Evolutionary conservation across 768 basidiomycete species (phyloP), one percentile per base, ranked within the genome.

Genomic region (Candolleomyces efflorescens): DNA sequence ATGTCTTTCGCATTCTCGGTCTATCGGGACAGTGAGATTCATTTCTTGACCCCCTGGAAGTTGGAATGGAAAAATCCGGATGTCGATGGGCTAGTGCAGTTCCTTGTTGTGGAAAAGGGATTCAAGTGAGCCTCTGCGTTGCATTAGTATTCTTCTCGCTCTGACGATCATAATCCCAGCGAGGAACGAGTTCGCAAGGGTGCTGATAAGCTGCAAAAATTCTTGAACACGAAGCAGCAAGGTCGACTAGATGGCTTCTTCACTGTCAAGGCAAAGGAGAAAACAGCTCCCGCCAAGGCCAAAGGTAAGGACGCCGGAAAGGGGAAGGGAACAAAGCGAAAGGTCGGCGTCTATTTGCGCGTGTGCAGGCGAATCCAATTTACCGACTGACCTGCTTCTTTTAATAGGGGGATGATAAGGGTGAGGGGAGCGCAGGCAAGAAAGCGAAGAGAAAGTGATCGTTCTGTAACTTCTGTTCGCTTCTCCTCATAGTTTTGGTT

Each of bases 241-340:
- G 95, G 97, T 9, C 86, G 97, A 10, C 79, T 99, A 13, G 97
- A 98, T 65, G 89, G 94, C 0, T 99, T 99, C 74, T 99, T 99
- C 74, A 84, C 87, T 0, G 83, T 85, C 11, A 85, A 89, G 65
- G 75, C 83, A 5, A 82, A 84, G 55, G 80, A 84, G 43, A 82
- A 77, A 38, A 65, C 68, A 2, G 58, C 65, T 11, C 52, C 64
- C n/a, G 48, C 58, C 3, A 69, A 70, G 58, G 65, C 59, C 27
- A 71, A 67, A 55, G 62, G 51, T 22, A 53, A 53, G 18, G 18
- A 26, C n/a, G 62, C 71, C 53, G 43, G 59, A 5, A 70, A 67
- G 49, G 62, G 59, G 38, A 76, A 75, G 60, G 75, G 75, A 13
- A 71, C 73, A 24, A 81, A 79, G 58, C 82, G 82, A 56, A 91